A percentile compares a stretch with the other conserved stretches of the same genome.
These are phyloP conservation scores for Aristolochia fimbriata DNA, from an alignment of 164 flowering plant genomes.

Conservation along the genomic window DNA sequence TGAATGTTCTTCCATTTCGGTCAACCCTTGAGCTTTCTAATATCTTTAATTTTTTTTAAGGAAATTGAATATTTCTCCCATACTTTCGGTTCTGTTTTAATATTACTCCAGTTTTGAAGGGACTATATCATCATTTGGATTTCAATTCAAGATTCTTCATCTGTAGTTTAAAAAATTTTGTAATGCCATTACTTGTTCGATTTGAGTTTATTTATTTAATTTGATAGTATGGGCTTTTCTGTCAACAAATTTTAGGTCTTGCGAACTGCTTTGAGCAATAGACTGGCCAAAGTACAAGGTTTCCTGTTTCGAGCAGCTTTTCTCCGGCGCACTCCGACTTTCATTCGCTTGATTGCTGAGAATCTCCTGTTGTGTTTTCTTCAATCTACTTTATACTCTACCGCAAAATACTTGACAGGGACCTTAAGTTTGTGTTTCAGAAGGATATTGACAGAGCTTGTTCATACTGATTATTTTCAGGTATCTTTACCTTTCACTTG, in stretches of 20 bases:
- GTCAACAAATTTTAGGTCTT: slow-evolving; percentile 43
- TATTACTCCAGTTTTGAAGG: too few species aligned
- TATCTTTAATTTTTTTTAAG: too few species aligned
- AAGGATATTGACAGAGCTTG: slow-evolving; percentile 75
- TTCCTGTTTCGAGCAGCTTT: slow-evolving; percentile 95
- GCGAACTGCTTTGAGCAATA: slow-evolving; percentile 86
- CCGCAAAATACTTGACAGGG: slow-evolving; percentile 90
- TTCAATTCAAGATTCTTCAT: too few species aligned
- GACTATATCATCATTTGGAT: too few species aligned
- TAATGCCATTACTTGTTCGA: too few species aligned
- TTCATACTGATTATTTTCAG: slow-evolving; percentile 90
- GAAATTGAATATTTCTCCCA: too few species aligned
- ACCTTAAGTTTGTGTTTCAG: slow-evolving; percentile 81
- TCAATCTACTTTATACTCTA: slow-evolving; percentile 75
- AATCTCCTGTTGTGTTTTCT: slow-evolving; percentile 87
- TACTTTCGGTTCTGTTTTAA: too few species aligned
- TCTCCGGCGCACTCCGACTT: slow-evolving; percentile 81
- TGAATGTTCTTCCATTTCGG: too few species aligned
- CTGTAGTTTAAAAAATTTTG: too few species aligned
- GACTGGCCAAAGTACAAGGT: slow-evolving; percentile 98
- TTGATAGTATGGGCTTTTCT: too few species aligned
- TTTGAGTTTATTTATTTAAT: too few species aligned
- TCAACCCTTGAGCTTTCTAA: too few species aligned
- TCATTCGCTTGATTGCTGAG: slow-evolving; percentile 75
- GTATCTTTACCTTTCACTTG: slow-evolving; percentile 22